Evolutionary conservation across 2,329 filamentous ascomycete genomes (phyloP).

Genomic region (Intubia oerlemansii): DNA sequence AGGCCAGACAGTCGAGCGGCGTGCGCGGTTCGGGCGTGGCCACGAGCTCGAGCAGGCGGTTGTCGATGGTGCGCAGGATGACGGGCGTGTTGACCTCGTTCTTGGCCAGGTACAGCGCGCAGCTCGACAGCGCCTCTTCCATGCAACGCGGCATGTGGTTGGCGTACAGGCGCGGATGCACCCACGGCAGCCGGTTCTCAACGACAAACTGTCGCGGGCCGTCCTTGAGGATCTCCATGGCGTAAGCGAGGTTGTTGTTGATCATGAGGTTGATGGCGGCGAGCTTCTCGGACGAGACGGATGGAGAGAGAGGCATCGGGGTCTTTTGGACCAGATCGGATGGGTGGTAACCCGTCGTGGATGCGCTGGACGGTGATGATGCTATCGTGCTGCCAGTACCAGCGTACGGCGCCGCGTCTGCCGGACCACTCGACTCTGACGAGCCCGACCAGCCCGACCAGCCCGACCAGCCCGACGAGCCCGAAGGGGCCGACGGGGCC

Average conservation of each 20-base stretch:
- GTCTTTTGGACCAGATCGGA: too few relatives aligned
- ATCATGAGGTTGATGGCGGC: constrained; percentile 2
- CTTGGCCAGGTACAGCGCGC: constrained; percentile 28
- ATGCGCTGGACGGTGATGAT: too few relatives aligned
- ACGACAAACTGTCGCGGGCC: constrained; percentile 25
- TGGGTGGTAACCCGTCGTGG: too few relatives aligned
- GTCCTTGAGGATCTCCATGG: constrained; percentile 29
- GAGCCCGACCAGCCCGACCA: too few relatives aligned
- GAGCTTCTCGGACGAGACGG: too few relatives aligned
- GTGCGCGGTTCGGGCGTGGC: constrained; percentile 13
- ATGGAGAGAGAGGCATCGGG: too few relatives aligned
- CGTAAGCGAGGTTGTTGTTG: constrained; percentile 16
- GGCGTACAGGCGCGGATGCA: constrained; percentile 27
- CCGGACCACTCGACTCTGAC: too few relatives aligned
- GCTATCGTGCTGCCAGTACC: too few relatives aligned
- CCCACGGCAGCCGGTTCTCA: constrained; percentile 29
- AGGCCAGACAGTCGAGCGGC: constrained; percentile 15
- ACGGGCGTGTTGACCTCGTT: constrained; percentile 24
- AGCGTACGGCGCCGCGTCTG: too few relatives aligned
- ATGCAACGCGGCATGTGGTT: constrained; percentile 27
- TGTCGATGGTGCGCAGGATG: constrained; percentile 26
- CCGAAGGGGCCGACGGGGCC: too few relatives aligned
- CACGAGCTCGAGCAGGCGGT: constrained; percentile 21
- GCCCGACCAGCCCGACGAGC: too few relatives aligned
- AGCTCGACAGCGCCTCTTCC: constrained; percentile 30